phyloP scores from a whole-genome alignment of 306 rosid genomes.

The Hippophae rhamnoides region DNA sequence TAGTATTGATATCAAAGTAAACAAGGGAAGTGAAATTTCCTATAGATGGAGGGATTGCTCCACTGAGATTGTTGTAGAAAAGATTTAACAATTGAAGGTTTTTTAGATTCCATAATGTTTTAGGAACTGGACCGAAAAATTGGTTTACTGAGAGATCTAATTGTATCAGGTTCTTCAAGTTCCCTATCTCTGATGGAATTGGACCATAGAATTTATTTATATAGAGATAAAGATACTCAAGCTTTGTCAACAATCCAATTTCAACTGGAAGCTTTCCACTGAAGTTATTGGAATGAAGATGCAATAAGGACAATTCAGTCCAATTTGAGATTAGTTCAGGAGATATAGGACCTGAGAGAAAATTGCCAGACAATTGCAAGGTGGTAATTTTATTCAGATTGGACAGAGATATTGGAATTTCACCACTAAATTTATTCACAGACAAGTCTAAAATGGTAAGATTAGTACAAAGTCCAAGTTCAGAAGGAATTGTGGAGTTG shows the following conservation, averaged over 20 bases:
- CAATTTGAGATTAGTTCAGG: conserved; percentile 39
- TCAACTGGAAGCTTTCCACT: conserved; percentile 33
- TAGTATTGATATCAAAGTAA: conserved; percentile 31
- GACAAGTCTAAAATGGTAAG: conserved; percentile 36
- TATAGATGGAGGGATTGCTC: conserved; percentile 33
- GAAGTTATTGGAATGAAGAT: conserved; percentile 37
- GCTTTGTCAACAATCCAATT: conserved; percentile 41
- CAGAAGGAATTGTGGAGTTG: conserved; percentile 46
- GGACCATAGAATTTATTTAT: conserved; percentile 13
- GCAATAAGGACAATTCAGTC: conserved; percentile 34
- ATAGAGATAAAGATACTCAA: conserved; percentile 11
- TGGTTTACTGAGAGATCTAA: conserved; percentile 5
- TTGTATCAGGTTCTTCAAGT: background rate
- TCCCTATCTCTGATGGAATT: conserved; percentile 13
- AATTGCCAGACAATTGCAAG: conserved; percentile 34
- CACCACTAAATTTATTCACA: conserved; percentile 27
- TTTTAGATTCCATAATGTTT: background rate
- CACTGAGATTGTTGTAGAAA: conserved; percentile 34
- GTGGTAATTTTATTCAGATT: conserved; percentile 12
- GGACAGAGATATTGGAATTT: conserved; percentile 25
- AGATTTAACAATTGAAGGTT: conserved; percentile 22
- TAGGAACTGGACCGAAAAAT: conserved; percentile 6
- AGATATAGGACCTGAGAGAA: conserved; percentile 32
- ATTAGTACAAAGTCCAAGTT: conserved; percentile 46
- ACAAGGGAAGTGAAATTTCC: conserved; percentile 32